phyloP scores from a whole-genome alignment of 1,139 yeast species.

The Geotrichum phurueaensis region DNA sequence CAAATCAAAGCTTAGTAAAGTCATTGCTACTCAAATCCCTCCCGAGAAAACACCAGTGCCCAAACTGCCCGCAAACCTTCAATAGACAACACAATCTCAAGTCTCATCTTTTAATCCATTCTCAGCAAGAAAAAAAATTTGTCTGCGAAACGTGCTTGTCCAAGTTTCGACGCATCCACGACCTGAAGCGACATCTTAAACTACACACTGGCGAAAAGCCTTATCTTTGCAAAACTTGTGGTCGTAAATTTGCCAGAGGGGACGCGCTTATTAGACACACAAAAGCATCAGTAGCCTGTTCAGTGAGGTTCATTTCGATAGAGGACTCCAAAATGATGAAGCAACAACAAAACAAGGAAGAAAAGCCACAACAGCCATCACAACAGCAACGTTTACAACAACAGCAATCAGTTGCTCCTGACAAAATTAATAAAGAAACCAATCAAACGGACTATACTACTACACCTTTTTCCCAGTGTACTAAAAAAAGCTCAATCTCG shows the following conservation, averaged over 20 bases:
- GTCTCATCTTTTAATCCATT: constrained; percentile 12
- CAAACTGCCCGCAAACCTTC: not conserved
- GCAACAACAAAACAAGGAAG: not conserved
- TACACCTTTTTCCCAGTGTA: not conserved
- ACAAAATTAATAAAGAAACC: not conserved
- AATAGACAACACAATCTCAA: constrained; percentile 8
- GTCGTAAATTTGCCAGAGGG: constrained; percentile 64
- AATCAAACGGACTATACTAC: not conserved
- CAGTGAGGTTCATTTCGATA: constrained; percentile 4
- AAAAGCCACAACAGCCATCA: not conserved
- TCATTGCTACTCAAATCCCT: not conserved
- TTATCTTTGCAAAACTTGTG: constrained; percentile 54
- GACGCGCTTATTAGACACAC: constrained; percentile 69
- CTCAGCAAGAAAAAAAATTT: constrained; percentile 49
- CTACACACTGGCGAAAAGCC: constrained; percentile 76
- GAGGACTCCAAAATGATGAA: not conserved
- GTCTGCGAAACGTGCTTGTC: constrained; percentile 58
- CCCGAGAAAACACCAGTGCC: not conserved
- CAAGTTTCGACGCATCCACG: constrained; percentile 67
- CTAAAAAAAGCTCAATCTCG: not conserved
- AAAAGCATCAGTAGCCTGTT: constrained; percentile 35
- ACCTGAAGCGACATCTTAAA: constrained; percentile 67
- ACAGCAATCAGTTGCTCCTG: not conserved
- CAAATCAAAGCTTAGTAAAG: not conserved
- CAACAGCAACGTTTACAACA: not conserved